These are phyloP conservation scores for Rhododendron ferrugineum DNA, from an alignment of 148 eudicot species.

Conservation along the genomic window DNA sequence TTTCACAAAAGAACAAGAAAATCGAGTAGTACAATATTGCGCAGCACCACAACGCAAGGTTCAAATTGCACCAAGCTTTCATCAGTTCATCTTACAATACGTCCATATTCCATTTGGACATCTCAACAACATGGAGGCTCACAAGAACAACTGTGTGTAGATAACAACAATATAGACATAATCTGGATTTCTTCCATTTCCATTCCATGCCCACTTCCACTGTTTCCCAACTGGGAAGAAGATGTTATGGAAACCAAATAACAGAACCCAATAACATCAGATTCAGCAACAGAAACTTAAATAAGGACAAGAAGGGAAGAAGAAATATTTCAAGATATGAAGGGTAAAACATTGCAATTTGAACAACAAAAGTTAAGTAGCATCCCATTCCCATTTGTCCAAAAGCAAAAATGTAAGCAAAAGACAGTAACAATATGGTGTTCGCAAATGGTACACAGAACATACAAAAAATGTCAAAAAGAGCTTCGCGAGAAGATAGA, in stretches of 20 bases:
- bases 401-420: background rate
- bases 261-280: background rate
- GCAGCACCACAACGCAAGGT: no score
- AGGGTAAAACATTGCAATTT: background rate
- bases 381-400: background rate
- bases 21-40: no score
- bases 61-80: no score
- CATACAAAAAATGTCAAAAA: conserved; percentile 2
- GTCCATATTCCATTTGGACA: background rate
- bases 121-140: background rate
- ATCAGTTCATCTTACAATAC: background rate
- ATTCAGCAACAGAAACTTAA: background rate
- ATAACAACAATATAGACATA: background rate
- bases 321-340: background rate
- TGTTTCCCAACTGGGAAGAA: background rate
- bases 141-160: background rate
- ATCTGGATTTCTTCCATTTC: background rate
- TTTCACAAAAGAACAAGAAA: no score
- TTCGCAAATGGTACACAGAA: background rate
- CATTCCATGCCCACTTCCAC: background rate
- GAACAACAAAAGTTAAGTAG: background rate
- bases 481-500: background rate
- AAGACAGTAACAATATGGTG: background rate
- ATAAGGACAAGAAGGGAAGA: background rate
- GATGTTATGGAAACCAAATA: background rate